phyloP scores from a whole-genome alignment of 345 rosid genomes.

The Eucalyptus pumila region DNA sequence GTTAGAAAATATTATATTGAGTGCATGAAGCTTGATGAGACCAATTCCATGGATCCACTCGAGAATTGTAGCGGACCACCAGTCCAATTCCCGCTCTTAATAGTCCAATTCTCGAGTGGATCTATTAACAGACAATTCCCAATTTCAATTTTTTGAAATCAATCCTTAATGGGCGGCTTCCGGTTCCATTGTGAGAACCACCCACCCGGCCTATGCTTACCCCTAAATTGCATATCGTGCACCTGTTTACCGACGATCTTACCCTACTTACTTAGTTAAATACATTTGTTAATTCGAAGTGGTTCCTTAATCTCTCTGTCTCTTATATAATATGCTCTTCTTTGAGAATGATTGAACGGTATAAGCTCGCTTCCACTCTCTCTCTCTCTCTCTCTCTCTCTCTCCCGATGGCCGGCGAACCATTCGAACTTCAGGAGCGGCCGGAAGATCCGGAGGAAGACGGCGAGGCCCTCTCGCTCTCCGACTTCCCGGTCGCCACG shows the following conservation, averaged over 20 bases:
- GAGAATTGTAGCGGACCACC: rapidly evolving
- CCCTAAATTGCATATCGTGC: background rate
- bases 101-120: rapidly evolving
- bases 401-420: background rate
- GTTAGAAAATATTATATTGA: rapidly evolving
- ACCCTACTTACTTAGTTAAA: background rate
- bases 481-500: constrained; percentile 23
- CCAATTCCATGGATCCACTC: rapidly evolving
- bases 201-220: rapidly evolving
- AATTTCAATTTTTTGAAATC: rapidly evolving
- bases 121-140: rapidly evolving
- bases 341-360: background rate
- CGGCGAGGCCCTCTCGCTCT: constrained; percentile 34
- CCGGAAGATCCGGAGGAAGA: background rate
- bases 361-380: background rate
- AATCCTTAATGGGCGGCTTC: rapidly evolving
- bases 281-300: background rate
- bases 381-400: background rate
- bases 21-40: too few species aligned
- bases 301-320: background rate
- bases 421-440: background rate
- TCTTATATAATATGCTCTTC: background rate
- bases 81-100: too few species aligned
- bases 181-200: rapidly evolving
- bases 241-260: rapidly evolving